These are phyloP conservation scores for Lactarius quietus DNA, from an alignment of 768 basidiomycete species.

Conservation along the genomic window DNA sequence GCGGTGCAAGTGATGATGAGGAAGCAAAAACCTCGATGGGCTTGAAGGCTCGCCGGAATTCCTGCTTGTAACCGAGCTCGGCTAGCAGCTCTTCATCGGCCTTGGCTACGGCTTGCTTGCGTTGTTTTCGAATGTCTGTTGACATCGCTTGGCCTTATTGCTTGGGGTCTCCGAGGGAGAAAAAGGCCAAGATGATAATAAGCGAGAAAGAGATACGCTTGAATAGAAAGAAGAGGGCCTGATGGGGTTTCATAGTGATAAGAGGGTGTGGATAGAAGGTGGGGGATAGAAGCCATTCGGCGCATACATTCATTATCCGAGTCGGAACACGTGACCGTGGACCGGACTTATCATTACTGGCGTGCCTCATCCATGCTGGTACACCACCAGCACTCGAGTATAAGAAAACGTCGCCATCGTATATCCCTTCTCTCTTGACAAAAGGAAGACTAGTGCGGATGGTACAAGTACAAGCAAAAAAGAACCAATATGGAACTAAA, in stretches of 20 bases:
- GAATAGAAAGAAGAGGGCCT: not conserved
- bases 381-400: no score
- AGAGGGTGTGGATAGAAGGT: not conserved
- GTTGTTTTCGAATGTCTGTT: not conserved
- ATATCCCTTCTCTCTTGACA: not conserved
- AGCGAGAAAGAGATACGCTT: not conserved
- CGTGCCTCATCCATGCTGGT: no score
- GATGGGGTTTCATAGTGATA: not conserved
- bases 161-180: not conserved
- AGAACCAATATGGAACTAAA: not conserved
- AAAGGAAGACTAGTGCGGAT: not conserved
- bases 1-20: not conserved
- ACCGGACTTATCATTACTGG: no score
- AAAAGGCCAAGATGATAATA: not conserved
- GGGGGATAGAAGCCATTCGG: no score
- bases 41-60: conserved; percentile 39
- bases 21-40: conserved; percentile 27
- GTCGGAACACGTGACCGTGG: no score
- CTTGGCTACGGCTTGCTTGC: conserved; percentile 1
- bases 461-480: not conserved
- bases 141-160: conserved; percentile 6
- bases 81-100: conserved; percentile 35
- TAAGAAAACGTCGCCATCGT: not conserved
- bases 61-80: conserved; percentile 41
- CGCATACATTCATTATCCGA: no score